Conservation (phyloP, 768 basidiomycete species). For the Trametes elegans region DNA sequence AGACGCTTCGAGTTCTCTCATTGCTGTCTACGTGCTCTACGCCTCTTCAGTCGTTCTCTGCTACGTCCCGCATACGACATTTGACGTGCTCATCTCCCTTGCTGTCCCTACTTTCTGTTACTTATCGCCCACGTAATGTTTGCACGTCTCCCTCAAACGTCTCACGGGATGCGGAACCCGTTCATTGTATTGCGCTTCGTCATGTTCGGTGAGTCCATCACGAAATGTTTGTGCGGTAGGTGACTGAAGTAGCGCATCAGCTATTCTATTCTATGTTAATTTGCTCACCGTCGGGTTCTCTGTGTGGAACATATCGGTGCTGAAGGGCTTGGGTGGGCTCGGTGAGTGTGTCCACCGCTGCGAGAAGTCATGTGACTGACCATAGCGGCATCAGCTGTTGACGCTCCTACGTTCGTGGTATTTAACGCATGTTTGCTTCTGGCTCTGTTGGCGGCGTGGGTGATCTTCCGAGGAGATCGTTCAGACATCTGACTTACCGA, state of each 20-base stretch:
- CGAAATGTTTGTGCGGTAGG: background rate
- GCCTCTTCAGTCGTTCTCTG: conserved; percentile 3
- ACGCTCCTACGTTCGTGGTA: conserved; percentile 47
- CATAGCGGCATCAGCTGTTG: conserved; percentile 25
- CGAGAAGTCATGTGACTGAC: conserved; percentile 31
- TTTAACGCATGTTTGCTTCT: conserved; percentile 42
- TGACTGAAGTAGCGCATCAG: conserved; percentile 25
- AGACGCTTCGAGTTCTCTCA: conserved; percentile 3
- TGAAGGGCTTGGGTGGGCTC: conserved; percentile 33
- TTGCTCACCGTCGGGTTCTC: conserved; percentile 54
- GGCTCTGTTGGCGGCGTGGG: conserved; percentile 33
- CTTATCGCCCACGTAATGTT: conserved; percentile 5
- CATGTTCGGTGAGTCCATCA: conserved; percentile 48
- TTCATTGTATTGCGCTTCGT: conserved; percentile 59
- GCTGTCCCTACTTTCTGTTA: conserved; percentile 1
- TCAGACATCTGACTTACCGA: background rate
- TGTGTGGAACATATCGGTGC: conserved; percentile 52
- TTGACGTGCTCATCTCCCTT: background rate
- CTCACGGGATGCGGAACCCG: conserved; percentile 40
- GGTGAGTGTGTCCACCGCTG: conserved; percentile 31
- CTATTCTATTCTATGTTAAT: conserved; percentile 49
- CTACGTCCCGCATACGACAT: conserved; percentile 5
- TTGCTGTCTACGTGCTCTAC: background rate
- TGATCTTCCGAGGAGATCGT: background rate
- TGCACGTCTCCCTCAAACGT: conserved; percentile 2